phyloP scores from a whole-genome alignment of 805 yeast species.

The Starmerella tilneyi region DNA sequence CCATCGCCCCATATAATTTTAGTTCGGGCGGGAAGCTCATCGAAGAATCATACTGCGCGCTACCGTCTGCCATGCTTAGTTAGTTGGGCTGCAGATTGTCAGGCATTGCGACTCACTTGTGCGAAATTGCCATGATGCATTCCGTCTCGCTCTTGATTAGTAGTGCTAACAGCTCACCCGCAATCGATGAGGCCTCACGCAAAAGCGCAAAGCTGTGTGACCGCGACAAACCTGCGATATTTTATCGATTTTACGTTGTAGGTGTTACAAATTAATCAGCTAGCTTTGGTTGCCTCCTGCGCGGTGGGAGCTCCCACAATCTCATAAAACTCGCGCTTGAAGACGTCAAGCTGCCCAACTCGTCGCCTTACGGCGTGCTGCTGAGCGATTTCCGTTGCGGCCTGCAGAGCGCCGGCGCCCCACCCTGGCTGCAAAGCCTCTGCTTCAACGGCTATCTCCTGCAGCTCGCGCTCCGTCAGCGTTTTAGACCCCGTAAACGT shows the following conservation, averaged over 20 bases:
- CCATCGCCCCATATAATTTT: neutral
- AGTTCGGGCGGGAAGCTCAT: neutral
- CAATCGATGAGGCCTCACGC: no score
- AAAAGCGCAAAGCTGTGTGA: no score
- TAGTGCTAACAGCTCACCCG: no score
- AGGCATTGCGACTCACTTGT: no score
- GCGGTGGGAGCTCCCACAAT: slow-evolving; percentile 7
- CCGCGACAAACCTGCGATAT: no score
- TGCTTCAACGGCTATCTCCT: slow-evolving; percentile 65
- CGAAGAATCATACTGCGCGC: no score
- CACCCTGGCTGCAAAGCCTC: slow-evolving; percentile 66
- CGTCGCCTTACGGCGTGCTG: slow-evolving; percentile 86
- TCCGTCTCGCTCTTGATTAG: no score
- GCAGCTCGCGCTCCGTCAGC: slow-evolving; percentile 69
- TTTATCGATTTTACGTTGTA: no score
- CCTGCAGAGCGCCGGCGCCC: slow-evolving; percentile 58
- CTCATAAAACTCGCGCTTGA: slow-evolving; percentile 22
- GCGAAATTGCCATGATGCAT: no score
- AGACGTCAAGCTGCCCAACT: slow-evolving; percentile 30
- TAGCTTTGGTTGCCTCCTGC: neutral
- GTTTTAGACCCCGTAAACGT: slow-evolving; percentile 69
- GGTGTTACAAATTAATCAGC: no score
- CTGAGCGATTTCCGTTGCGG: slow-evolving; percentile 77
- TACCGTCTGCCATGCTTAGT: no score
- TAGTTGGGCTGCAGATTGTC: no score